Conservation (phyloP, 73 alveolate species). For the Stentor roeselii region DNA sequence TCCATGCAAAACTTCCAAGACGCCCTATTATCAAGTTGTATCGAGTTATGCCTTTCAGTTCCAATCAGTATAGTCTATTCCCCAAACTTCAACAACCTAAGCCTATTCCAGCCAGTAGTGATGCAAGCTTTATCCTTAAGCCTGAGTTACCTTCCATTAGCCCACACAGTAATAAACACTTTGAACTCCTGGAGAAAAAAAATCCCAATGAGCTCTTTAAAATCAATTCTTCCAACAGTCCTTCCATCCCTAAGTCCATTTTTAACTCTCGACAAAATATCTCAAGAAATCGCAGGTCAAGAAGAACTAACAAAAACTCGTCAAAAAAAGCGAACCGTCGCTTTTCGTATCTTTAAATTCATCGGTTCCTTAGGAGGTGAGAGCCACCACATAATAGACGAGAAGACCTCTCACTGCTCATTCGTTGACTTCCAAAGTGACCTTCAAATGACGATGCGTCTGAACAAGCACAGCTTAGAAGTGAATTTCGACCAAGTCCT, state of each 20-base stretch:
- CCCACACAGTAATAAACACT: conserved; percentile 1
- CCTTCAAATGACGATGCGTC: conserved; percentile 76
- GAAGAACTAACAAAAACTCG: conserved; percentile 24
- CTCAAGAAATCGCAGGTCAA: conserved; percentile 43
- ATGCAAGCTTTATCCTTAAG: conserved; percentile 28
- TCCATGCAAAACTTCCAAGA: conserved; percentile 2
- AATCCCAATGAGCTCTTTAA: conserved; percentile 16
- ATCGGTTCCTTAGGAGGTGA: conserved; percentile 89
- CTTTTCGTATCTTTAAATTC: conserved; percentile 60
- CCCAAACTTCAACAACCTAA: neutral
- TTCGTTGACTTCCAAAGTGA: conserved; percentile 84
- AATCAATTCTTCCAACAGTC: conserved; percentile 3
- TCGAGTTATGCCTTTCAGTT: neutral
- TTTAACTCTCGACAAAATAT: conserved; percentile 8
- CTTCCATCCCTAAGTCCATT: conserved; percentile 4
- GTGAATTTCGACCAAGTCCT: conserved; percentile 49
- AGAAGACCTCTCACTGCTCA: conserved; percentile 49
- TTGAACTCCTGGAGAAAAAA: neutral
- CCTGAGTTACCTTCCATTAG: conserved; percentile 4
- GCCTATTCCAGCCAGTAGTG: neutral
- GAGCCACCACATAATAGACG: conserved; percentile 71
- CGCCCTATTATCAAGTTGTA: neutral
- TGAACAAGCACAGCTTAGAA: conserved; percentile 71
- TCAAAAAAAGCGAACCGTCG: conserved; percentile 41
- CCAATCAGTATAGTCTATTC: conserved; percentile 5